phyloP scores from a whole-genome alignment of 805 yeast species.

The Lipomyces lipofer region DNA sequence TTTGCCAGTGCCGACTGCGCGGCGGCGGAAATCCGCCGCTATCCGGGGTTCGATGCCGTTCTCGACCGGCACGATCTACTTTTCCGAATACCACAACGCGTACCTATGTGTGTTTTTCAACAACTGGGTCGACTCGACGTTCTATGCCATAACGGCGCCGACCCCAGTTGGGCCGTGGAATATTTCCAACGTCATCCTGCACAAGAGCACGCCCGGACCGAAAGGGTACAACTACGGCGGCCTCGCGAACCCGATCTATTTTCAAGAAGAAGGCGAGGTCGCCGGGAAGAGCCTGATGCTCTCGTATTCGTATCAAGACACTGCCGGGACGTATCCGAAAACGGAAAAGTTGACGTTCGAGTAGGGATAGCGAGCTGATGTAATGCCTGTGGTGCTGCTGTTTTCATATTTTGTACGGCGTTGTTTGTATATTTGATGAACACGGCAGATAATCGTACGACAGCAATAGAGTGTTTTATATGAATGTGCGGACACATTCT shows the following conservation, averaged over 20 bases:
- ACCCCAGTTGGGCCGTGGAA: slow-evolving; percentile 30
- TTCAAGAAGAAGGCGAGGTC: slow-evolving; percentile 2
- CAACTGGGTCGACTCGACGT: slow-evolving; percentile 26
- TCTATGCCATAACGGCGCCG: slow-evolving; percentile 16
- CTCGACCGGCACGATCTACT: slow-evolving; percentile 24
- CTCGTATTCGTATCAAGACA: slow-evolving; percentile 22
- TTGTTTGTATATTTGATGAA: too few species aligned
- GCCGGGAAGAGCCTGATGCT: slow-evolving; percentile 20
- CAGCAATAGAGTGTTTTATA: too few species aligned
- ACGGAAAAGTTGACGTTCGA: slow-evolving; percentile 7
- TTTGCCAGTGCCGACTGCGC: slow-evolving; percentile 25
- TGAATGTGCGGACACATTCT: too few species aligned
- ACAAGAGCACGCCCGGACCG: slow-evolving; percentile 13
- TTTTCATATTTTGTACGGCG: too few species aligned
- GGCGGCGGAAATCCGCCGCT: slow-evolving; percentile 23
- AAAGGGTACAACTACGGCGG: slow-evolving; percentile 29
- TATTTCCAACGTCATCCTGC: slow-evolving; percentile 7
- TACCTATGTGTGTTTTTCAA: slow-evolving; percentile 20
- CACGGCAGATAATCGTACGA: too few species aligned
- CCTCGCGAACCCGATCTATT: slow-evolving; percentile 17
- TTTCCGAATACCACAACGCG: slow-evolving; percentile 27
- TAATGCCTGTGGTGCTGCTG: too few species aligned
- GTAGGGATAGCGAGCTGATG: too few species aligned
- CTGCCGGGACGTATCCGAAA: slow-evolving; percentile 15
- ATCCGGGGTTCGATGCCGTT: slow-evolving; percentile 20